phyloP scores from a whole-genome alignment of 352 stramenopile genomes.

The Phytophthora fragariaefolia region DNA sequence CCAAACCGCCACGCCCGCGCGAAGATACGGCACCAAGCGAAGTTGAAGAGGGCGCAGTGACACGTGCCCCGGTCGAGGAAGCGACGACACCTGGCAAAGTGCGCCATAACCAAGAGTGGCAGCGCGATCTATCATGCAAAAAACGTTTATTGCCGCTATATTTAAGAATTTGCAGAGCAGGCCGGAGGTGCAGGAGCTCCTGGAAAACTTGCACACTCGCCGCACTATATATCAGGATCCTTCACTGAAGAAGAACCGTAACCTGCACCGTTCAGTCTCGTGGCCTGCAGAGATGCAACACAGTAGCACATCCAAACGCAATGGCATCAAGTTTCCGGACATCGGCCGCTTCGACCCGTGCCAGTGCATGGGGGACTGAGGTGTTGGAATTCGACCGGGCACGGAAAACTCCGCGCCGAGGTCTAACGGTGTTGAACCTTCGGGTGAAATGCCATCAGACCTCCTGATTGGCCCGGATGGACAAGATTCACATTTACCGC shows the following conservation, averaged over 20 bases:
- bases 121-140: conserved; percentile 12
- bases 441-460: too few relatives aligned
- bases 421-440: too few relatives aligned
- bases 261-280: background rate
- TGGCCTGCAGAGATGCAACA: conserved; percentile 1
- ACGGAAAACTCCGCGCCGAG: too few relatives aligned
- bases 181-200: background rate
- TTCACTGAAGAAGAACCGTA: background rate
- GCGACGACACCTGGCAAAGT: conserved; percentile 4
- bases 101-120: conserved; percentile 3
- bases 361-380: conserved; percentile 10
- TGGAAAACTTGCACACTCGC: background rate
- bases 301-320: conserved; percentile 3
- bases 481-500: too few relatives aligned
- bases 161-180: conserved; percentile 5
- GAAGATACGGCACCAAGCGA: conserved; percentile 18
- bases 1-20: conserved; percentile 5
- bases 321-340: conserved; percentile 7
- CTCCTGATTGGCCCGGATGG: too few relatives aligned
- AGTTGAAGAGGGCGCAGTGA: background rate
- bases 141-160: too few relatives aligned
- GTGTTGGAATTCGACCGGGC: too few relatives aligned
- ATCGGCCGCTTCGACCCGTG: conserved; percentile 7
- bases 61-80: conserved; percentile 11
- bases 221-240: conserved; percentile 1